Conservation (phyloP, 352 stramenopile genomes). For the Phytopythium litorale region DNA sequence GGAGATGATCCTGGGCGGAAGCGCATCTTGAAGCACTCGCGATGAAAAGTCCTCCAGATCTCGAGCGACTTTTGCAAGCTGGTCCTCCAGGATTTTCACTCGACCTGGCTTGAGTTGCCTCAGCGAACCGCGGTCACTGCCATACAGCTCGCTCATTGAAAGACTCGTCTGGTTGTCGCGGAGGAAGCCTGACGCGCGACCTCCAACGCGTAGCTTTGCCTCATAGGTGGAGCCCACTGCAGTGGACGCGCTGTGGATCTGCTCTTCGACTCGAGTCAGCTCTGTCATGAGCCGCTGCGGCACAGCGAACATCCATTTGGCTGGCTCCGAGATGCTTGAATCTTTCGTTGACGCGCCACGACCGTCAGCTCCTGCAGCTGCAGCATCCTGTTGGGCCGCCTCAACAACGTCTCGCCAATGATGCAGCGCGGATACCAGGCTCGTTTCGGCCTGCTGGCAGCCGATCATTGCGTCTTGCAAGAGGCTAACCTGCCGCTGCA, state of each 20-base stretch:
- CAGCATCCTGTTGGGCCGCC: slow-evolving; percentile 36
- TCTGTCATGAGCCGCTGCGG: slow-evolving; percentile 31
- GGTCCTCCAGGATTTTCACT: slow-evolving; percentile 19
- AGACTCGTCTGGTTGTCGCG: slow-evolving; percentile 12
- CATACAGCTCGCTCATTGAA: slow-evolving; percentile 16
- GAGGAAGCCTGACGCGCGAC: slow-evolving; percentile 18
- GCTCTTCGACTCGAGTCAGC: slow-evolving; percentile 24
- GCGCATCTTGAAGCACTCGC: slow-evolving; percentile 9
- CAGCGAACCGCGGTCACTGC: slow-evolving; percentile 10
- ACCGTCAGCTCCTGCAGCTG: slow-evolving; percentile 33
- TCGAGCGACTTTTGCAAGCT: slow-evolving; percentile 14
- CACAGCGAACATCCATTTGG: slow-evolving; percentile 43
- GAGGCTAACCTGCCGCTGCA: slow-evolving; percentile 44
- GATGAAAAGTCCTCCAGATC: slow-evolving; percentile 14
- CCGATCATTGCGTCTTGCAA: slow-evolving; percentile 33
- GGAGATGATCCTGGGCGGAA: not conserved
- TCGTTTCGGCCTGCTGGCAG: slow-evolving; percentile 31
- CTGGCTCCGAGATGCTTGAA: slow-evolving; percentile 6
- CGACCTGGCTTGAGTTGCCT: slow-evolving; percentile 16
- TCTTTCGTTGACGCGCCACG: not conserved
- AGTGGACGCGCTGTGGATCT: slow-evolving; percentile 19
- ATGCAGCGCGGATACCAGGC: slow-evolving; percentile 28
- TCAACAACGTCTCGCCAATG: slow-evolving; percentile 42
- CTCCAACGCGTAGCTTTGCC: slow-evolving; percentile 30
- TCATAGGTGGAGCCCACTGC: slow-evolving; percentile 18